Evolutionary conservation across 108 stramenopile genomes (phyloP).

Genomic region (Cyclotella atomus): DNA sequence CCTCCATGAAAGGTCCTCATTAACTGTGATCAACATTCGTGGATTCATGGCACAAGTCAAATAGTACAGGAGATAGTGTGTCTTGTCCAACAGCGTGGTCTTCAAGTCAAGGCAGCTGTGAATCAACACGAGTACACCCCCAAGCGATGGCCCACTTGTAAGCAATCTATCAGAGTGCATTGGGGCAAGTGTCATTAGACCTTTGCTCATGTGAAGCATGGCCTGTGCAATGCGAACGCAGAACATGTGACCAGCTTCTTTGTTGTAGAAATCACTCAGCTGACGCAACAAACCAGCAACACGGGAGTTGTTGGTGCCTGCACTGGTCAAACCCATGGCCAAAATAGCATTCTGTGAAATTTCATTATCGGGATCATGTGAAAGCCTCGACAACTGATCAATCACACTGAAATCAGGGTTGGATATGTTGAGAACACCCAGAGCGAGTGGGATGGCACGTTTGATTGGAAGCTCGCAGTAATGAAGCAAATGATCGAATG

Average conservation of each 20-base stretch:
- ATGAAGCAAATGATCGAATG: slow-evolving; percentile 98
- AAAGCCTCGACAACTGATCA: slow-evolving; percentile 96
- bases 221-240: slow-evolving; percentile 99
- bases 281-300: slow-evolving; percentile 97
- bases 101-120: slow-evolving; percentile 93
- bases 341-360: slow-evolving; percentile 96
- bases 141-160: slow-evolving; percentile 87
- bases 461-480: slow-evolving; percentile 98
- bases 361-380: slow-evolving; percentile 96
- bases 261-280: slow-evolving; percentile 96
- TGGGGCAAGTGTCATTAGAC: slow-evolving; percentile 94
- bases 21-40: slow-evolving; percentile 98
- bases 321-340: slow-evolving; percentile 95
- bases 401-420: slow-evolving; percentile 97
- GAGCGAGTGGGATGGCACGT: slow-evolving; percentile 95
- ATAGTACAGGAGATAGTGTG: slow-evolving; percentile 96
- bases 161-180: slow-evolving; percentile 98
- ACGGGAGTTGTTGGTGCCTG: slow-evolving; percentile 98
- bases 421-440: slow-evolving; percentile 93
- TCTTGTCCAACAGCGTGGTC: slow-evolving; percentile 95
- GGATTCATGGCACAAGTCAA: slow-evolving; percentile 97
- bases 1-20: slow-evolving; percentile 84
- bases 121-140: slow-evolving; percentile 90
- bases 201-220: slow-evolving; percentile 98
- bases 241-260: slow-evolving; percentile 96